These are phyloP conservation scores for Hypoxylon rickii DNA, from an alignment of 495 filamentous ascomycete species.

Conservation along the genomic window DNA sequence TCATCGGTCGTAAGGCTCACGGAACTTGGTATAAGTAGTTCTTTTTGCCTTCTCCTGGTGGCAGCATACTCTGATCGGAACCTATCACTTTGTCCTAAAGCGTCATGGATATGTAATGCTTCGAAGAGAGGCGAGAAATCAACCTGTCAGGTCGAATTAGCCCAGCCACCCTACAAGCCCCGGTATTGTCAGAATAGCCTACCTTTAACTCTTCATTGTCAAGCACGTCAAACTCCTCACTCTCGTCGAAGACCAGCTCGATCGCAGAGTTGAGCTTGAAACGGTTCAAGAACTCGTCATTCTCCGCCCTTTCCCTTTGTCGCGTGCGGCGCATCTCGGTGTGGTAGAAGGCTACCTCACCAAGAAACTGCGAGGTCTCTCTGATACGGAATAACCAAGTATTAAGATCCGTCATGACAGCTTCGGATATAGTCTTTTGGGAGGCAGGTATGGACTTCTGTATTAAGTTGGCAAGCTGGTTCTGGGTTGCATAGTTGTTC, in stretches of 20 bases:
- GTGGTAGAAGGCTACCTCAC: conserved; percentile 96
- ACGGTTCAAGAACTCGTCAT: conserved; percentile 68
- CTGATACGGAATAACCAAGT: conserved; percentile 97
- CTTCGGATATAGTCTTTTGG: conserved; percentile 89
- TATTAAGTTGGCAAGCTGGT: conserved; percentile 94
- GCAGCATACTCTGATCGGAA: conserved; percentile 89
- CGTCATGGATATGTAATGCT: conserved; percentile 94
- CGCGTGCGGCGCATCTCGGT: conserved; percentile 84
- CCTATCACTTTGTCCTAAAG: conserved; percentile 86
- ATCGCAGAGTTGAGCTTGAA: conserved; percentile 97
- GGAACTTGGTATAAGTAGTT: conserved; percentile 76
- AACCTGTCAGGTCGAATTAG: conserved; percentile 19
- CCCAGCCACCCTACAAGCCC: background rate
- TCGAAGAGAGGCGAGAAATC: conserved; percentile 96
- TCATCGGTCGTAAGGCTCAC: conserved; percentile 77
- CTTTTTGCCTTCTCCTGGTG: conserved; percentile 88
- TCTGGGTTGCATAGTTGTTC: conserved; percentile 83
- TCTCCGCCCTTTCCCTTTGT: conserved; percentile 78
- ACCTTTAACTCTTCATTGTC: conserved; percentile 93
- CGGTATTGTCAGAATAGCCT: background rate
- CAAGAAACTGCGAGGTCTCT: conserved; percentile 92
- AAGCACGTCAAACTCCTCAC: conserved; percentile 90
- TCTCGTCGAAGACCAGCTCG: conserved; percentile 92
- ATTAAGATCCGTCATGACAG: conserved; percentile 95
- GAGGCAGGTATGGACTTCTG: conserved; percentile 92